phyloP scores from a whole-genome alignment of 331 rosid species.

The Cydonia oblonga region DNA sequence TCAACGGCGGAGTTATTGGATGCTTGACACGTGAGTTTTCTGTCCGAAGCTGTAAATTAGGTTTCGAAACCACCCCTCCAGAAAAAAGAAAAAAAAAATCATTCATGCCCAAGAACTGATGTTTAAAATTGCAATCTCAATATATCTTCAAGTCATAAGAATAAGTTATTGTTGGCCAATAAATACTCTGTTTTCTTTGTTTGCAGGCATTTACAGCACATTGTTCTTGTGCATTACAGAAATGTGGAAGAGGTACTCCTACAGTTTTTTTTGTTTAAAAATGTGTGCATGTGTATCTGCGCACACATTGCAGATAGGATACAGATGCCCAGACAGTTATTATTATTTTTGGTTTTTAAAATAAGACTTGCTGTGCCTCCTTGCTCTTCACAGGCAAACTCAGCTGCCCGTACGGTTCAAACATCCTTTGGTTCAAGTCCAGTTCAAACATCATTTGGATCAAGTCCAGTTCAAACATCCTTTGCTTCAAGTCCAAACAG shows the following conservation, averaged over 20 bases:
- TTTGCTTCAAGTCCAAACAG: constrained; percentile 23
- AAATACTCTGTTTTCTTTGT: neutral
- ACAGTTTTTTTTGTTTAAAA: neutral
- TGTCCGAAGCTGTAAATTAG: neutral
- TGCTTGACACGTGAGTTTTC: constrained; percentile 61
- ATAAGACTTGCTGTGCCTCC: neutral
- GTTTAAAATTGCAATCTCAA: neutral
- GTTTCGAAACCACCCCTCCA: neutral
- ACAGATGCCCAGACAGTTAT: neutral
- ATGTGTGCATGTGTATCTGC: neutral
- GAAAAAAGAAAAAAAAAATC: neutral
- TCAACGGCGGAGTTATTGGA: constrained; percentile 76
- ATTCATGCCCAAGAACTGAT: neutral
- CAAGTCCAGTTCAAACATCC: constrained; percentile 30
- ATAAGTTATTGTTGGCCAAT: neutral
- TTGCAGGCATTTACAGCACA: constrained; percentile 50
- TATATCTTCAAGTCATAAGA: neutral
- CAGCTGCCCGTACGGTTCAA: constrained; percentile 10
- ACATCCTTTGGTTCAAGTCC: no score
- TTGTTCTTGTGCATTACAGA: constrained; percentile 76
- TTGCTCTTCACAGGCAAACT: constrained; percentile 20
- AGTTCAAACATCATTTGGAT: no score
- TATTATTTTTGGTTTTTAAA: neutral
- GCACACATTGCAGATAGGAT: neutral
- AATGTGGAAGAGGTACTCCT: constrained; percentile 46